These are phyloP conservation scores for Xanthoconium separans DNA, from an alignment of 1,284 basidiomycete genomes.

Conservation along the genomic window DNA sequence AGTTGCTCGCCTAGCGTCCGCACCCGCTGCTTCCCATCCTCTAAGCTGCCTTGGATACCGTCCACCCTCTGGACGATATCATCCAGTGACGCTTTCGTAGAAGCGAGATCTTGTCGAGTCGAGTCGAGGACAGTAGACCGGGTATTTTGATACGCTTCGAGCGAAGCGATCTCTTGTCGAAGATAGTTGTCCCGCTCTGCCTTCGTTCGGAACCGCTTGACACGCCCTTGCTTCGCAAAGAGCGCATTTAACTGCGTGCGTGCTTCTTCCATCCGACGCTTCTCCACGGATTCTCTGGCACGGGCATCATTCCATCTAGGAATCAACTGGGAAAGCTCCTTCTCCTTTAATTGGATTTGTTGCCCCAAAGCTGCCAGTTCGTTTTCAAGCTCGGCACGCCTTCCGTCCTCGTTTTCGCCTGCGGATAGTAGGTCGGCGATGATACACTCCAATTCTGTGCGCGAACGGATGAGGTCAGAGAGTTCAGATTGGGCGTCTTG, in stretches of 20 bases:
- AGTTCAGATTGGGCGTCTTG: constrained; percentile 75
- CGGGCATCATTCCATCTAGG: constrained; percentile 67
- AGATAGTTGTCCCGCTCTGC: constrained; percentile 82
- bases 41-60: constrained; percentile 67
- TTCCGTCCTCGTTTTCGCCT: constrained; percentile 57
- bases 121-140: constrained; percentile 53
- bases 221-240: constrained; percentile 86
- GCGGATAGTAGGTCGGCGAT: constrained; percentile 78
- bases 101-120: constrained; percentile 45
- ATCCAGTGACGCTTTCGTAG: constrained; percentile 45
- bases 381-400: constrained; percentile 60
- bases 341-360: constrained; percentile 65
- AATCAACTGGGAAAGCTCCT: constrained; percentile 56
- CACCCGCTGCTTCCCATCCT: constrained; percentile 72
- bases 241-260: constrained; percentile 70
- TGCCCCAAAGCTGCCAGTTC: constrained; percentile 65
- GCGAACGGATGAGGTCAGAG: constrained; percentile 73
- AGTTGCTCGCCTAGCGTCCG: constrained; percentile 70
- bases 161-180: constrained; percentile 67
- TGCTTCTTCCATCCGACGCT: constrained; percentile 71
- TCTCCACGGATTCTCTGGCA: constrained; percentile 61
- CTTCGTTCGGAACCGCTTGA: constrained; percentile 81
- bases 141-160: constrained; percentile 54
- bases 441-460: constrained; percentile 82
- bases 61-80: constrained; percentile 62